A percentile compares a stretch with the other conserved stretches of the same genome.
These are phyloP conservation scores for Populus hybrid DNA, from an alignment of 441 rosid genomes.

Conservation along the genomic window DNA sequence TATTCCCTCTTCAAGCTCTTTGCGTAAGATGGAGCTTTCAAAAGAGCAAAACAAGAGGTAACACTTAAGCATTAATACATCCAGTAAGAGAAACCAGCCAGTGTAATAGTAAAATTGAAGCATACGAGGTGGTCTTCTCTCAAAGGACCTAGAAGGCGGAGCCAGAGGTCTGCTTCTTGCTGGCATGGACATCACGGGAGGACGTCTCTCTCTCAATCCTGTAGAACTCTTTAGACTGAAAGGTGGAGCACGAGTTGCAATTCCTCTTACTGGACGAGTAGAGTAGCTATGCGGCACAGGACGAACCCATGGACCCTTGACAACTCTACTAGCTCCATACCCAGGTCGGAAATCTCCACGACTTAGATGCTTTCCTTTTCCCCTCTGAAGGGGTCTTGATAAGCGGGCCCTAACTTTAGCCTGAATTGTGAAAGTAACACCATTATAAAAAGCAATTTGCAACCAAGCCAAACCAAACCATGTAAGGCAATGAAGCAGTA, in stretches of 20 bases:
- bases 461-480: not conserved
- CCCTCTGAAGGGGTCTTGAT: constrained; percentile 91
- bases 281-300: constrained; percentile 50
- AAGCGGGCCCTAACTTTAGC: constrained; percentile 95
- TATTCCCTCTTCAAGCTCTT: constrained; percentile 85
- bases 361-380: constrained; percentile 57
- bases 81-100: constrained; percentile 2
- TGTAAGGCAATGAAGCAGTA: not conserved
- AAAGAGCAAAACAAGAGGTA: not conserved
- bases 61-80: constrained; percentile 1
- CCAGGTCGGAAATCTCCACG: constrained; percentile 63
- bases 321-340: constrained; percentile 55
- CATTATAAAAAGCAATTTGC: constrained; percentile 7
- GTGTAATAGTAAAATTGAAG: constrained; percentile 14
- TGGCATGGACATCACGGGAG: constrained; percentile 64
- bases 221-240: constrained; percentile 54
- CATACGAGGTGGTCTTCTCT: constrained; percentile 85
- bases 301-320: constrained; percentile 68
- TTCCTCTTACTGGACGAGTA: constrained; percentile 45
- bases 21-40: constrained; percentile 62
- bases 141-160: constrained; percentile 73
- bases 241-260: constrained; percentile 49
- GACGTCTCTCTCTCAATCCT: constrained; percentile 70
- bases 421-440: constrained; percentile 34
- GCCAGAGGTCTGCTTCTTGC: constrained; percentile 61